A percentile compares a stretch with the other conserved stretches of the same genome.
Conservation (phyloP, 768 basidiomycete species). For the Suillus variegatus region DNA sequence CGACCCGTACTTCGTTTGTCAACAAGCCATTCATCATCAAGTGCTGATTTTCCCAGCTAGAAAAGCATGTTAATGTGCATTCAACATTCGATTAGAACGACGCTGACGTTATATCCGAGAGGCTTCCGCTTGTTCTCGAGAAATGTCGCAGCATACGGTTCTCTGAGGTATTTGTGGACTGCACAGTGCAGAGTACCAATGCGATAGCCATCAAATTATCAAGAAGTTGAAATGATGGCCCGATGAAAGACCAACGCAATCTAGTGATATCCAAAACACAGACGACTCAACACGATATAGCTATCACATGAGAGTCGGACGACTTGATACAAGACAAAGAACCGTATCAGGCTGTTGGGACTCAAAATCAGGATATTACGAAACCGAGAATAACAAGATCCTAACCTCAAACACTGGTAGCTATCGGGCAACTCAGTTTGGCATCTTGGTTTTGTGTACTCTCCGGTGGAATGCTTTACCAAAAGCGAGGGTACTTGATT, state of each 20-base stretch:
- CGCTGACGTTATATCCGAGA: too few species aligned
- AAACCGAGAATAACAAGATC: background rate
- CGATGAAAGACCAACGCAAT: background rate
- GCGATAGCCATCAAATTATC: background rate
- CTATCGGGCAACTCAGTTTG: background rate
- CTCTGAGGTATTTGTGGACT: conserved; percentile 3
- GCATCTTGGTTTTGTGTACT: background rate
- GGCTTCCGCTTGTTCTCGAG: conserved; percentile 68
- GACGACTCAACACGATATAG: background rate
- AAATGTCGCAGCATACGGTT: conserved; percentile 65
- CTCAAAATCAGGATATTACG: background rate
- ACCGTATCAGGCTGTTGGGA: background rate
- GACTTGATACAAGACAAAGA: background rate
- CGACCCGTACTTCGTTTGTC: conserved; percentile 70
- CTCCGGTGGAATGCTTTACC: background rate
- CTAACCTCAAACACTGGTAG: background rate
- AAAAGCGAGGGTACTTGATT: background rate
- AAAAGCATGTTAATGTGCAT: background rate
- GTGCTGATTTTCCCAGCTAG: conserved; percentile 89
- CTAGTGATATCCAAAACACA: background rate
- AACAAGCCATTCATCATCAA: conserved; percentile 88
- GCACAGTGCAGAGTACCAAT: background rate
- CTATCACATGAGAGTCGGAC: background rate
- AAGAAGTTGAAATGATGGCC: too few species aligned
- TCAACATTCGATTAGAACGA: background rate